Base-by-base conservation (phyloP, 78 protist genomes). In the Guillardia theta region DNA sequence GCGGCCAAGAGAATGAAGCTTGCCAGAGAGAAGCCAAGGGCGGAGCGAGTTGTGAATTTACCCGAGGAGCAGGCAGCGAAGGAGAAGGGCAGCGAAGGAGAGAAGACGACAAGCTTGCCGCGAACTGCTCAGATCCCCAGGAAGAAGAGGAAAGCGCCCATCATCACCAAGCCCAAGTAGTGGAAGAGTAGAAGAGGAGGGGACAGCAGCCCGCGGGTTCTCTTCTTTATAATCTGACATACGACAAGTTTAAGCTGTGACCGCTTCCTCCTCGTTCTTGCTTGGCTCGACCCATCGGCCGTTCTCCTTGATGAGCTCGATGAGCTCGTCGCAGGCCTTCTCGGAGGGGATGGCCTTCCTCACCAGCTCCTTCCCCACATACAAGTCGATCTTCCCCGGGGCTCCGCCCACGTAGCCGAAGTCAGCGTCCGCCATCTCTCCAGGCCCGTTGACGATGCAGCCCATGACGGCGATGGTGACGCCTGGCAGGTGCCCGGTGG, bases 401-500 rank as follows among this genome's bases (percentile, higher is more conserved):
- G 95, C 95, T 50, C 95, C 95, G 37, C 95, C 95, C 12, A 94
- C 95, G 46, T 94, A 94, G 58, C 95, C 95, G 22, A 94, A 94
- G 95, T 94, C 95, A 27, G 95, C 95, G 64, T 94, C 95, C n/a
- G 95, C 95, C 95, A 94, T 94, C 88, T 94, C 95, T 47, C 95
- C 95, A 9, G 95, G 92, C 37, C 90, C 90, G 90, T 78, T 78
- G 39, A 88, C 76, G 83, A 88, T 48, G 93, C 93, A 88, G 37
- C 95, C 95, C 95, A 94, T 94, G 70, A 94, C 93, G 8, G 95
- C 95, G 90, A 94, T 88, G n/a, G 95, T 48, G n/a, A 94, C 95
- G 45, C 95, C 43, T 21, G 93, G 95, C 45, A 83, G 78, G 93
- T 80, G 95, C 33, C 93, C 95, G 19, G 95, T 94, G 39, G 90